These are phyloP conservation scores for Clonostachys byssicola DNA, from an alignment of 2,329 filamentous ascomycete species.

Conservation along the genomic window DNA sequence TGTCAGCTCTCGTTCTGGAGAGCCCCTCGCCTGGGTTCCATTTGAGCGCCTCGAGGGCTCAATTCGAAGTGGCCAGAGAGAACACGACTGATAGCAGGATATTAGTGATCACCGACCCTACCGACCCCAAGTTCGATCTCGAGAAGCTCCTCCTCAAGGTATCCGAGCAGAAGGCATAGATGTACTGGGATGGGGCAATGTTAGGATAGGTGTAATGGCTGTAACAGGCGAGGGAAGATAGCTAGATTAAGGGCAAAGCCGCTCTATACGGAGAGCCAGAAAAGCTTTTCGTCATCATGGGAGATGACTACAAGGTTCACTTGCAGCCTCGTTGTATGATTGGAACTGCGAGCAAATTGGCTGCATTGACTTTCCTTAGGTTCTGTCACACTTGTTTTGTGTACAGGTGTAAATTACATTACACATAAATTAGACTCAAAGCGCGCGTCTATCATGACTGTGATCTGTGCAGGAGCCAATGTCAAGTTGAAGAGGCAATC, in stretches of 20 bases:
- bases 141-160: conserved; percentile 75
- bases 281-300: not conserved
- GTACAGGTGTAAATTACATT: too few species aligned
- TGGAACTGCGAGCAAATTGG: conserved; percentile 33
- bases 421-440: too few species aligned
- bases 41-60: not conserved
- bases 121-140: conserved; percentile 88
- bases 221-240: conserved; percentile 15
- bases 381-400: too few species aligned
- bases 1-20: conserved; percentile 6
- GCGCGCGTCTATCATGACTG: too few species aligned
- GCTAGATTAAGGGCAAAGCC: too few species aligned
- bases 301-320: not conserved
- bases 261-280: not conserved
- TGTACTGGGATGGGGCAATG: not conserved
- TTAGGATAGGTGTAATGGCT: conserved; percentile 9
- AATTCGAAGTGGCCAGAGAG: too few species aligned
- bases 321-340: conserved; percentile 25
- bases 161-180: conserved; percentile 45
- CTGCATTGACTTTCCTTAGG: conserved; percentile 33
- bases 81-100: too few species aligned
- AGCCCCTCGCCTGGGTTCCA: conserved; percentile 8
- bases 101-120: conserved; percentile 53
- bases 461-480: too few species aligned
- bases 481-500: too few species aligned